Evolutionary conservation across 495 filamentous ascomycete species (phyloP), one percentile per base, ranked within the genome.

Genomic region (Viridothelium virens): DNA sequence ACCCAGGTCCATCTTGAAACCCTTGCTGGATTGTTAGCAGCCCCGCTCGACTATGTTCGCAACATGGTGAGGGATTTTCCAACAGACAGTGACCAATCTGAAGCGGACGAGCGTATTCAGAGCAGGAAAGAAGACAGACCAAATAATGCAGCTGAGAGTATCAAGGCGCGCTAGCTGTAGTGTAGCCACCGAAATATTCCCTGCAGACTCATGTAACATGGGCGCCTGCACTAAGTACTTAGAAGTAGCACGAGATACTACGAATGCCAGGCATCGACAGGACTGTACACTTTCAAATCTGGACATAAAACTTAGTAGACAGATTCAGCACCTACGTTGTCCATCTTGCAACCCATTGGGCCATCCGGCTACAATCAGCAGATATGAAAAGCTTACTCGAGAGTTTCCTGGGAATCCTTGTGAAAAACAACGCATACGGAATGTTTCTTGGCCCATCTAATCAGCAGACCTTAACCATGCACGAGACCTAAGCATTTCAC

Each of bases 1-100:
- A 66, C 48, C 34, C 11, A 62, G 50, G 31, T n/a, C 31, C 59
- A 66, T 44, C 33, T 66, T 25, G 64, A 66, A 39, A 41, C 36
- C 31, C 48, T 66, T 16, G 56, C 64, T 4, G 64, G 18, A 11
- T 31, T 66, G 31, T 41, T 66, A 18, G 1, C 34, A 16, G 50
- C 64, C 14, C 64, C 64, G 34, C 63, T 66, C 6, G 64, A 66
- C 38, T 37, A 33, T 18, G n/a, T 66, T 10, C 37, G 38, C 16
- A 50, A 66, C n/a, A 61, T 61, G 56, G 18, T 7, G 18, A 7
- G 41, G 41, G 41, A 46, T 46, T 46, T 46, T 16, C 41, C 41
- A 16, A 46, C 41, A 16, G 41, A 46, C 41, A 46, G 41, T 46
- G 41, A 46, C 41, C 41, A 46, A 16, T 16, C 9, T 46, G 41